A percentile compares a stretch with the other conserved stretches of the same genome.
Evolutionary conservation across 2,329 filamentous ascomycete species (phyloP).

Genomic region (Hymenoscyphus linearis): DNA sequence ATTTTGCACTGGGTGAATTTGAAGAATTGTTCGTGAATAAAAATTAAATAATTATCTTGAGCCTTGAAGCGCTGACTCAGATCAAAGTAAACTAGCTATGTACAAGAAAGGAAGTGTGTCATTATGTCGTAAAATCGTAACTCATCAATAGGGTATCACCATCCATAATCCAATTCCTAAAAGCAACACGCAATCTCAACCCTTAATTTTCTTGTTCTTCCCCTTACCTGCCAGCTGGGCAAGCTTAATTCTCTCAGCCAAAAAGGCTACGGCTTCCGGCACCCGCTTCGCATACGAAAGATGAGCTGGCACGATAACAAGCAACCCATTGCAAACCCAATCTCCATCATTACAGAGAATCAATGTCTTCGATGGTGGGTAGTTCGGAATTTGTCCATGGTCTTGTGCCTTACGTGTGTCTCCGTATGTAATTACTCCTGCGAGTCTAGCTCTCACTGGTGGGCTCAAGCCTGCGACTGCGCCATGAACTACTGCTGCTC

Average conservation of each 20-base stretch:
- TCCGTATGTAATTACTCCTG: conserved; percentile 36
- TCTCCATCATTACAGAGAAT: conserved; percentile 45
- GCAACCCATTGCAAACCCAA: conserved; percentile 41
- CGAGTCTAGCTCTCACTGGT: conserved; percentile 27
- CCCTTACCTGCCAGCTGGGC: neutral
- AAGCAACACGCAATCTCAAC: no score
- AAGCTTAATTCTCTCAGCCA: conserved; percentile 3
- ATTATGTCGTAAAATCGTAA: no score
- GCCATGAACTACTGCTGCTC: conserved; percentile 37
- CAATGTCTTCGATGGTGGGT: conserved; percentile 29
- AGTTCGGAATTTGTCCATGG: conserved; percentile 30
- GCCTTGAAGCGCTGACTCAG: no score
- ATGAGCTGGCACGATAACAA: conserved; percentile 36
- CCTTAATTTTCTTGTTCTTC: no score
- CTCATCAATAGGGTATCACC: no score
- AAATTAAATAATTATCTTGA: no score
- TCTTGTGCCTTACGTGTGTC: conserved; percentile 36
- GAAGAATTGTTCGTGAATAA: no score
- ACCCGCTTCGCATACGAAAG: conserved; percentile 33
- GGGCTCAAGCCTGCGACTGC: conserved; percentile 31
- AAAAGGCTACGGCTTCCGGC: conserved; percentile 33
- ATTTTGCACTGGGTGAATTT: no score
- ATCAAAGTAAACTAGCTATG: no score
- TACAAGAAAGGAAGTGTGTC: no score
- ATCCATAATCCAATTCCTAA: no score